Percentiles rank a stretch among this genome's conserved stretches.
phyloP scores from a whole-genome alignment of 2,329 filamentous ascomycete species.

The Cryphonectria carpinicola region DNA sequence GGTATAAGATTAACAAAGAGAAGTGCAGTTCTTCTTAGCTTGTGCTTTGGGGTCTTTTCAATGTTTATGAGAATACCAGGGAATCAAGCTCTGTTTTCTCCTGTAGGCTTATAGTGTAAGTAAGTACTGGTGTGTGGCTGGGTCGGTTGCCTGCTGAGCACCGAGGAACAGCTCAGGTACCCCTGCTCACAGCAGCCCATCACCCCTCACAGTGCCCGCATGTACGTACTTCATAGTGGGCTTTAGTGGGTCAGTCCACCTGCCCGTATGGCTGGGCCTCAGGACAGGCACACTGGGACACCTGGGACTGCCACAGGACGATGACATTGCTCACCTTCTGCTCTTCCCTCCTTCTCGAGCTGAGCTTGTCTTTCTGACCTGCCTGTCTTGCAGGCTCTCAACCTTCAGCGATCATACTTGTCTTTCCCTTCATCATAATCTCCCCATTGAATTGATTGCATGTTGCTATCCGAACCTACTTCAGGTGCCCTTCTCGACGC shows the following conservation, averaged over 20 bases:
- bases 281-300: background rate
- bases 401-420: background rate
- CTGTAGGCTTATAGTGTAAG: background rate
- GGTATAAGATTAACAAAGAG: background rate
- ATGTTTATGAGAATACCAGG: background rate
- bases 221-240: background rate
- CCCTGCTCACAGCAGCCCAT: background rate
- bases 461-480: constrained; percentile 2
- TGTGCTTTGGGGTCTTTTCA: background rate
- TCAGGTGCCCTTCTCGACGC: background rate
- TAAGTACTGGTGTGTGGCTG: background rate
- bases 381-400: background rate
- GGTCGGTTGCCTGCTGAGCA: background rate
- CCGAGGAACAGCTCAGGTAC: background rate
- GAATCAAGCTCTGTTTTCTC: background rate
- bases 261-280: background rate
- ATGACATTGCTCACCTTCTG: constrained; percentile 8
- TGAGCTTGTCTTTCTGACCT: background rate
- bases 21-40: background rate
- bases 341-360: background rate
- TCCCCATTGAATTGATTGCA: background rate
- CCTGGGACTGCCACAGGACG: background rate
- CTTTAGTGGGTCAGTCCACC: background rate
- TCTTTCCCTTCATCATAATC: background rate
- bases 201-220: constrained; percentile 5